These are phyloP conservation scores for Arthrobotrys entomopaga DNA, from an alignment of 2,329 filamentous ascomycete genomes.

Conservation along the genomic window DNA sequence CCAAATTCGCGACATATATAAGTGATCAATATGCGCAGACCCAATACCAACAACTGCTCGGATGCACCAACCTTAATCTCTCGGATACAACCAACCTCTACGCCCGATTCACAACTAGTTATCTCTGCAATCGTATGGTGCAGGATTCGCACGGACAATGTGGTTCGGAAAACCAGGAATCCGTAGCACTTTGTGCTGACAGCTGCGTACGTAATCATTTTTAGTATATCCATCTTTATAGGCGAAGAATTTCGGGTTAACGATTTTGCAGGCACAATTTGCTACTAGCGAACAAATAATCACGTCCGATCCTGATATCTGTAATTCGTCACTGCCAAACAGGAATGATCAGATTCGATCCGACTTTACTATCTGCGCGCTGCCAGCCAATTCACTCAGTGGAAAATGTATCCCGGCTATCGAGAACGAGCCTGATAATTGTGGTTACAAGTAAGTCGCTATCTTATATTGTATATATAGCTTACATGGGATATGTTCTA, in stretches of 20 bases:
- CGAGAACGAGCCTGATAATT: conserved; percentile 84
- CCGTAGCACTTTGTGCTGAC: conserved; percentile 84
- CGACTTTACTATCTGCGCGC: conserved; percentile 88
- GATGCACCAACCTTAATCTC: conserved; percentile 80
- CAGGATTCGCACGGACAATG: conserved; percentile 84
- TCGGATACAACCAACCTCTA: conserved; percentile 84
- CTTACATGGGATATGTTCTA: conserved; percentile 59
- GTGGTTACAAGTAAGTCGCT: conserved; percentile 73
- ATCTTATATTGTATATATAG: neutral
- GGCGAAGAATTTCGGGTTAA: conserved; percentile 38
- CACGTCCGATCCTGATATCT: conserved; percentile 77
- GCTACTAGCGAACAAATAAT: conserved; percentile 90
- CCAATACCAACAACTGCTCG: conserved; percentile 84
- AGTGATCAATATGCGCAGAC: conserved; percentile 71
- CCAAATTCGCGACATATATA: conserved; percentile 77
- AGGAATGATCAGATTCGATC: conserved; percentile 82
- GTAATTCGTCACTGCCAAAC: conserved; percentile 71
- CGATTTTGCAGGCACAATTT: conserved; percentile 73
- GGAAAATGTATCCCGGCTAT: conserved; percentile 78
- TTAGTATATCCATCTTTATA: conserved; percentile 6
- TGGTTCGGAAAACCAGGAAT: conserved; percentile 71
- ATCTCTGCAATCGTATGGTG: conserved; percentile 92
- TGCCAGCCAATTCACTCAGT: conserved; percentile 81
- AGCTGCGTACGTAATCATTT: conserved; percentile 72
- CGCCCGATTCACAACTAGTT: conserved; percentile 89